Percentiles rank a stretch among this genome's conserved stretches.
These are phyloP conservation scores for Sistotremastrum niveocremeum DNA, from an alignment of 768 basidiomycete species.

Conservation along the genomic window DNA sequence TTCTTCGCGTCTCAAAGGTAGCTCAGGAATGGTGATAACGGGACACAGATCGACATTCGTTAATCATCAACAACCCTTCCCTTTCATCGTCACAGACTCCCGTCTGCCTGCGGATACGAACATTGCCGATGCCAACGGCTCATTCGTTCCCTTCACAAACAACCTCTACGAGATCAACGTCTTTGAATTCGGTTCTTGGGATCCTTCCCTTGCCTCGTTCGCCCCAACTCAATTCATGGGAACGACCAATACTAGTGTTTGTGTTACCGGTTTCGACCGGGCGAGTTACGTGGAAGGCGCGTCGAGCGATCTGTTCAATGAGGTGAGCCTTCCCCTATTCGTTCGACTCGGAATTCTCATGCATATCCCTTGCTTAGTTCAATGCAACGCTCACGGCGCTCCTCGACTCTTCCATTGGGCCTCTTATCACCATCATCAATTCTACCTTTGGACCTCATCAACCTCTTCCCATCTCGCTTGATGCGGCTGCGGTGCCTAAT, in stretches of 20 bases:
- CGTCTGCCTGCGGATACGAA: constrained; percentile 14
- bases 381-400: not conserved
- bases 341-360: not conserved
- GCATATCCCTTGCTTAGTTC: constrained; percentile 9
- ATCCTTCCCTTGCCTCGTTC: constrained; percentile 31
- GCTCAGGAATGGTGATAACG: not conserved
- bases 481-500: constrained; percentile 23
- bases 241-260: constrained; percentile 17
- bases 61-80: constrained; percentile 24
- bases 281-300: constrained; percentile 32
- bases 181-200: constrained; percentile 28
- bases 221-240: constrained; percentile 33
- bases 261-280: constrained; percentile 66
- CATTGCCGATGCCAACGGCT: constrained; percentile 10
- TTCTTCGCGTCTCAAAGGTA: not conserved
- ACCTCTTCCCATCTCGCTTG: constrained; percentile 10
- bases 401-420: constrained; percentile 13
- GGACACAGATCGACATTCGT: constrained; percentile 18
- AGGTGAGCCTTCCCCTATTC: not conserved
- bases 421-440: constrained; percentile 14
- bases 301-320: constrained; percentile 10
- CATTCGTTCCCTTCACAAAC: constrained; percentile 18
- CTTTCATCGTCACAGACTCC: constrained; percentile 21
- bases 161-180: constrained; percentile 24
- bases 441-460: constrained; percentile 5